Evolutionary conservation across 1,284 basidiomycete species (phyloP), one percentile per base, ranked within the genome.

Genomic region (Moesziomyces parantarcticus): DNA sequence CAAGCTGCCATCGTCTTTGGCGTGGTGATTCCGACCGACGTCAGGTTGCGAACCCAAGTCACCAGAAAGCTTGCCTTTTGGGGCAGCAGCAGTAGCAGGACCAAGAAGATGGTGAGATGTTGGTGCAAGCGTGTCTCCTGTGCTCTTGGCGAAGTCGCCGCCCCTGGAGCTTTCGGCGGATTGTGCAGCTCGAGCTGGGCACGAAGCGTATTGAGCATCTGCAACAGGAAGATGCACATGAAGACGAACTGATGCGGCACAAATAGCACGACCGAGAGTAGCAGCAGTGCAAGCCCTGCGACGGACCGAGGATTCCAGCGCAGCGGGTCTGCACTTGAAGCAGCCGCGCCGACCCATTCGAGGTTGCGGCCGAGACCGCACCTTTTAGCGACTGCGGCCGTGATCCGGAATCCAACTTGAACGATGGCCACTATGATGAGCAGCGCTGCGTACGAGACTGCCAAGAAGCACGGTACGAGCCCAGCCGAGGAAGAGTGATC

Each of bases 241-340:
- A 92, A 94, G 2, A 91, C 92, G 32, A 95, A 91, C 84, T 97
- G 94, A 88, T 92, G 93, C 0, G 95, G 94, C 21, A 96, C 87
- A 58, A 92, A 85, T 26, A 93, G 75, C 67, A 90, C 88, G 43
- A 94, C 89, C 14, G 90, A 85, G 13, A 88, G 64, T 45, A 90
- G 86, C n/a, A 94, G 86, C 16, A 90, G 51, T 6, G 78, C 77
- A 80, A 92, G 88, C 1, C 91, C 92, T 7, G 89, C 46, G 18
- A 90, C 50, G 9, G 72, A 65, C 25, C 52, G 61, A 0, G 45
- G 50, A 36, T 61, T 64, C 64, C 63, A 65, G n/a, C 48, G 56
- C 11, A 62, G 55, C 6, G 58, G 64, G 23, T 60, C 62, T 9
- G 54, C 54, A 53, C 53, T 53, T 6, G 58, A 42, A 2, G 55